Base-by-base conservation (phyloP, 768 basidiomycete genomes). In the Obba rivulosa region DNA sequence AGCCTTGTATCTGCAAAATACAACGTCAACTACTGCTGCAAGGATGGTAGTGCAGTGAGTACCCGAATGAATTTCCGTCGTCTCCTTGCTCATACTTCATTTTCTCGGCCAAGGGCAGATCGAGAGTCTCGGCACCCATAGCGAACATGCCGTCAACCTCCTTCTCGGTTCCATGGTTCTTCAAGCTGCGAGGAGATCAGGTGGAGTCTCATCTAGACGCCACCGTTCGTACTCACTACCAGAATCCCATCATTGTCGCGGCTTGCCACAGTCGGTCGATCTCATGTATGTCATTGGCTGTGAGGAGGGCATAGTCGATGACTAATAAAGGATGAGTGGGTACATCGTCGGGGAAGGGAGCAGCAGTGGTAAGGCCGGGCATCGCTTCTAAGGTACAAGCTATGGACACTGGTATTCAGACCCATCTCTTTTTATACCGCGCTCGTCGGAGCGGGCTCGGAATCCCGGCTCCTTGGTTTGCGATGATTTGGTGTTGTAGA, bases 181-280 rank as follows among this genome's bases (percentile, higher is more conserved):
- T 78, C 35, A 83, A 58, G 51, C 79, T 80, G 39, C 8, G 8
- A 4, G 2, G n/a, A 14, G 10, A 35, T 23, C 10, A 38, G 35
- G 5, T 31, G 28, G 13, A 31, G 13, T 31, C 28, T 31, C 13
- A 7, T 31, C 28, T 31, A 31, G 13, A 31, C 28, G 28, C 28
- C 28, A 31, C 28, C 5, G 5, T 5, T 7, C 24, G 11, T 46
- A 75, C 79, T 60, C 58, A 80, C 78, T 82, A 83, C 79, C 81
- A 85, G 60, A 85, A 84, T 2, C 81, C 81, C 1, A 83, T 67
- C 39, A 74, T 68, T 0, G 76, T 81, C 8, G 74, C 77, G 1
- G 81, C 81, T 41, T 73, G 63, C 77, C 77, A 82, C 2, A 85
- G 69, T 42, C 65, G 68, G 31, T 76, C 69, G 8, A 75, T 69